These are phyloP conservation scores for Globisporangium spinosum DNA, from an alignment of 352 stramenopile genomes.

Conservation along the genomic window DNA sequence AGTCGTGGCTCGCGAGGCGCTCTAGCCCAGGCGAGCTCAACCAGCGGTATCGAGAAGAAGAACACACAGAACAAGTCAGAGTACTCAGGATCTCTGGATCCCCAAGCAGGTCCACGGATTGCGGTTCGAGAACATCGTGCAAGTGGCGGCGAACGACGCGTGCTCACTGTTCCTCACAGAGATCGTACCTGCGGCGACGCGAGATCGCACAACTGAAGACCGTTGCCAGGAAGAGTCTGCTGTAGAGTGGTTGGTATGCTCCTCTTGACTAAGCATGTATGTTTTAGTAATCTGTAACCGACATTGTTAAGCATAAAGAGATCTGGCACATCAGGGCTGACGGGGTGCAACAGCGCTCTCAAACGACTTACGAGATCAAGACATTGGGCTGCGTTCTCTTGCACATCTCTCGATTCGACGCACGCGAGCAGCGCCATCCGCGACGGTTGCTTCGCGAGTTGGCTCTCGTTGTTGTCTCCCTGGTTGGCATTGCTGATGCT, in stretches of 20 bases:
- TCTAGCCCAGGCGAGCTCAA: conserved; percentile 27
- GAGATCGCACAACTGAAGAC: conserved; percentile 47
- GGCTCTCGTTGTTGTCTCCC: neutral
- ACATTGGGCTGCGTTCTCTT: conserved; percentile 10
- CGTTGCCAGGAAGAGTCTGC: conserved; percentile 20
- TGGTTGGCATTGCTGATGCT: neutral
- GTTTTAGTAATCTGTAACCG: neutral
- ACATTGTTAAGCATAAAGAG: too few species aligned
- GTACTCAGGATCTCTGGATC: conserved; percentile 32
- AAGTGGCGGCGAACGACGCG: conserved; percentile 51
- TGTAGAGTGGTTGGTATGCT: neutral
- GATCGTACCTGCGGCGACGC: conserved; percentile 28
- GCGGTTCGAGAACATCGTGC: conserved; percentile 44
- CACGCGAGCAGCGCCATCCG: neutral
- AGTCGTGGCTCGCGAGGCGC: conserved; percentile 45
- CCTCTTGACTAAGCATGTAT: neutral
- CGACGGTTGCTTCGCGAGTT: conserved; percentile 5
- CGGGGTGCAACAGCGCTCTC: neutral
- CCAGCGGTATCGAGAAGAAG: neutral
- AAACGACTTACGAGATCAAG: conserved; percentile 1
- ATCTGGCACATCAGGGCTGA: neutral
- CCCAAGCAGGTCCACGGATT: conserved; percentile 43
- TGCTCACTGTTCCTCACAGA: conserved; percentile 58
- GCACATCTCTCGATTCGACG: conserved; percentile 9
- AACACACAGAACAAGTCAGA: conserved; percentile 5